These are phyloP conservation scores for Trebouxiophyceae sp. DNA, from an alignment of 163 green algal species.

Conservation along the genomic window DNA sequence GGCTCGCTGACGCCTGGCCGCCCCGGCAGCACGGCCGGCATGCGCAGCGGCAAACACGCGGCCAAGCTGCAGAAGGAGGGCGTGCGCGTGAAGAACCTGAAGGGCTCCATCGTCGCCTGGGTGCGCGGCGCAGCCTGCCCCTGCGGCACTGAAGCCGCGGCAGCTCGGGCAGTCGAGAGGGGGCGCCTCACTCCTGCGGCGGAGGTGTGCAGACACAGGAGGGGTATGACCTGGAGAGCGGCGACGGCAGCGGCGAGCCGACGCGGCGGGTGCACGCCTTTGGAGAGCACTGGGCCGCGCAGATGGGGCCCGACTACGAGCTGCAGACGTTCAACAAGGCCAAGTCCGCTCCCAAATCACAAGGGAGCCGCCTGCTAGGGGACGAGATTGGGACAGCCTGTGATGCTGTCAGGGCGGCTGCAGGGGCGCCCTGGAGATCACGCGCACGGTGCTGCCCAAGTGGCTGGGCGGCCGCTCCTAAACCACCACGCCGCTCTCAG, in stretches of 20 bases:
- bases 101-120: slow-evolving; percentile 26
- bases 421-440: background rate
- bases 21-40: slow-evolving; percentile 17
- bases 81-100: slow-evolving; percentile 18
- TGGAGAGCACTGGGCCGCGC: background rate
- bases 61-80: slow-evolving; percentile 9
- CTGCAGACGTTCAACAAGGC: background rate
- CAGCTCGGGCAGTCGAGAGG: too few species aligned
- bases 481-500: too few species aligned
- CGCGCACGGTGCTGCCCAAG: background rate
- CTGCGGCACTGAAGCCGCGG: too few species aligned
- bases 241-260: background rate
- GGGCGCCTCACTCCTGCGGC: background rate
- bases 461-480: background rate
- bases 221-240: background rate
- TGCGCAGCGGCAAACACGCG: slow-evolving; percentile 12
- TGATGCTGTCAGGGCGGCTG: too few species aligned
- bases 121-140: too few species aligned
- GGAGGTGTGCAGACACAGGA: background rate
- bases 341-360: too few species aligned
- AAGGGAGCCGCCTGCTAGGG: too few species aligned
- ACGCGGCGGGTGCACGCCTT: background rate
- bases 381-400: too few species aligned
- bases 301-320: background rate
- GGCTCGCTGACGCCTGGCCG: background rate